Base-by-base conservation (phyloP, 1,284 basidiomycete genomes). In the Austroboletus niveus region DNA sequence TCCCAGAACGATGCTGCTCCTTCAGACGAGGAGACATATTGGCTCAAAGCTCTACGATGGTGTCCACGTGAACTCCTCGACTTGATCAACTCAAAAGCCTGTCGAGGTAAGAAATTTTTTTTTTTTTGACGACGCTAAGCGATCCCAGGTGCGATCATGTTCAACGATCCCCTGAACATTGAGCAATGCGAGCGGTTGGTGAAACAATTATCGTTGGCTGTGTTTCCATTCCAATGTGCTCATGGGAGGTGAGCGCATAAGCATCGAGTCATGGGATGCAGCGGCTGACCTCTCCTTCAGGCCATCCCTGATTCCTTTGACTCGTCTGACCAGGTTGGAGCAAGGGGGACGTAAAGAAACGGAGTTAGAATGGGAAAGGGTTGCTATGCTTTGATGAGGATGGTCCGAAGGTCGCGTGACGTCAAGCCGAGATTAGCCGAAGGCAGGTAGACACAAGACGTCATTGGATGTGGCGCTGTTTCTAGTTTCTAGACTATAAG, bases 151-250 rank as follows among this genome's bases (percentile, higher is more conserved):
- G 92, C 94, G 0, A 90, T 97, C 69, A 98, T 98, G 95, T 98
- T 98, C 76, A 94, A 94, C 60, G 95, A 98, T 66, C 55, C 75
- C 1, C 76, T 98, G 45, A 80, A 75, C 15, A 50, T 70, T 4
- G 76, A 79, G 34, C 92, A 96, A 64, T 92, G 91, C 66, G 66
- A 78, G 58, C 75, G 77, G 30, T 78, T 98, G 38, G 73, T 98
- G 35, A 59, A 64, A 7, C 78, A 84, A 57, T 75, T 98, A 22
- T 77, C 84, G 4, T 65, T 78, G 52, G 91, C 92, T 1, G 76
- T 79, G 3, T 87, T 92, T 60, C 94, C 95, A 1, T 97, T 96
- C 69, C 89, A 91, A 64, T 98, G 95, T 71, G 95, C 95, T 15
- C 95, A 98, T 70, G 95, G 94, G 63, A 79, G 87, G 86, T 86